These are phyloP conservation scores for Termitomyces eurrhizus DNA, from an alignment of 768 basidiomycete species.

Conservation along the genomic window DNA sequence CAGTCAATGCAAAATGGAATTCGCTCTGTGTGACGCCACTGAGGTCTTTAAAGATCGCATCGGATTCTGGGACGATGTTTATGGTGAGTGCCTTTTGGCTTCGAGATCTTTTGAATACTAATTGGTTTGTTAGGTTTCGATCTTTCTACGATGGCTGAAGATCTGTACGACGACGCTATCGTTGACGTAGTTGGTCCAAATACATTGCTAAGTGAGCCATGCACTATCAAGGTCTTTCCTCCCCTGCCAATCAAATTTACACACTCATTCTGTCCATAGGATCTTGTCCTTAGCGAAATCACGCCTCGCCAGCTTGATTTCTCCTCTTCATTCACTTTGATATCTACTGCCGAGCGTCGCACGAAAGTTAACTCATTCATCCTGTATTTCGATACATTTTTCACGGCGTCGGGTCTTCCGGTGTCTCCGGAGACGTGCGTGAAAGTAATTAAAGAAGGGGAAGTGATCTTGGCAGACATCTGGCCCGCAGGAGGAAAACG, in stretches of 20 bases:
- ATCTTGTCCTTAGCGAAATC: slow-evolving; percentile 66
- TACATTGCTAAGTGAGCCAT: slow-evolving; percentile 60
- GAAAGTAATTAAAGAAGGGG: slow-evolving; percentile 51
- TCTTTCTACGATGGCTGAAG: slow-evolving; percentile 74
- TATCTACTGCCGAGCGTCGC: slow-evolving; percentile 54
- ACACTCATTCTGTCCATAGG: slow-evolving; percentile 38
- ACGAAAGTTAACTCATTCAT: slow-evolving; percentile 76
- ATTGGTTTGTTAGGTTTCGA: slow-evolving; percentile 66
- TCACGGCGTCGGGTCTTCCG: slow-evolving; percentile 55
- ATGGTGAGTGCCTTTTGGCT: slow-evolving; percentile 49
- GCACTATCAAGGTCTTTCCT: slow-evolving; percentile 55
- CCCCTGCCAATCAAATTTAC: neutral
- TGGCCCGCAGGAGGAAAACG: slow-evolving; percentile 75
- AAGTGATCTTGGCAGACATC: slow-evolving; percentile 67
- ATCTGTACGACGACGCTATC: slow-evolving; percentile 76
- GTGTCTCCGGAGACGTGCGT: slow-evolving; percentile 50
- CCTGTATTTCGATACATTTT: slow-evolving; percentile 95
- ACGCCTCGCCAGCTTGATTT: slow-evolving; percentile 77
- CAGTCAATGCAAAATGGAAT: slow-evolving; percentile 80
- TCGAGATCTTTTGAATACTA: neutral
- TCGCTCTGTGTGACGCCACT: slow-evolving; percentile 76
- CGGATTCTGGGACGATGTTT: slow-evolving; percentile 87
- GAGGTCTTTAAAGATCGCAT: slow-evolving; percentile 80
- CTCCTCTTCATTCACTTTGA: slow-evolving; percentile 69
- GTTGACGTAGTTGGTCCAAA: slow-evolving; percentile 74